Conservation (phyloP, 192 early-diverging fungal species). For the Funneliformis geosporum region DNA sequence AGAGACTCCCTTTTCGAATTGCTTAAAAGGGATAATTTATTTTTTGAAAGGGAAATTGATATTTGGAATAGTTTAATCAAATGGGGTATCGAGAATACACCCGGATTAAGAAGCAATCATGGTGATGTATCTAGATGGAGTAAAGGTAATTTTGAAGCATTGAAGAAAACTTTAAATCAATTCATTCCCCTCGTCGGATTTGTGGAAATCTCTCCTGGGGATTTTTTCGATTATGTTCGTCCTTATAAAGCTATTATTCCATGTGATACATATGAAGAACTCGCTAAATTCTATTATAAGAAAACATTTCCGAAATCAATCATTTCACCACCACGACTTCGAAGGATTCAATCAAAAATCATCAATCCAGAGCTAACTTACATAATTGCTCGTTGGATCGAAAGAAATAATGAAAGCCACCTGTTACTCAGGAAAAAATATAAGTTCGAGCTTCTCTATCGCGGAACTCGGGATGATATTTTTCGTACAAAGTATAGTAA, state of each 20-base stretch:
- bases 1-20: conserved; percentile 1
- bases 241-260: conserved; percentile 9
- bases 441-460: conserved; percentile 12
- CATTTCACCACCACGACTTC: too few relatives aligned
- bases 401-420: background rate
- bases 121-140: background rate
- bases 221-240: conserved; percentile 7
- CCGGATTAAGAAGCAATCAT: background rate
- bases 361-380: background rate
- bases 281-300: too few relatives aligned
- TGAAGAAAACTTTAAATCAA: background rate
- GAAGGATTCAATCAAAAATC: background rate
- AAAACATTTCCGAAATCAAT: too few relatives aligned
- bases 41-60: background rate
- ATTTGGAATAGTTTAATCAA: conserved; percentile 20
- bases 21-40: background rate
- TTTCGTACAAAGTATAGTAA: too few relatives aligned
- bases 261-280: background rate
- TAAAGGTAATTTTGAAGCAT: background rate
- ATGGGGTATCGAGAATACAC: background rate
- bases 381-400: conserved; percentile 11
- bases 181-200: conserved; percentile 12
- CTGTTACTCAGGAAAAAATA: background rate
- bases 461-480: conserved; percentile 1
- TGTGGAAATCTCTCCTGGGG: background rate